These are phyloP conservation scores for Streptanthus diversifolius DNA, from an alignment of 345 rosid genomes.

Conservation along the genomic window DNA sequence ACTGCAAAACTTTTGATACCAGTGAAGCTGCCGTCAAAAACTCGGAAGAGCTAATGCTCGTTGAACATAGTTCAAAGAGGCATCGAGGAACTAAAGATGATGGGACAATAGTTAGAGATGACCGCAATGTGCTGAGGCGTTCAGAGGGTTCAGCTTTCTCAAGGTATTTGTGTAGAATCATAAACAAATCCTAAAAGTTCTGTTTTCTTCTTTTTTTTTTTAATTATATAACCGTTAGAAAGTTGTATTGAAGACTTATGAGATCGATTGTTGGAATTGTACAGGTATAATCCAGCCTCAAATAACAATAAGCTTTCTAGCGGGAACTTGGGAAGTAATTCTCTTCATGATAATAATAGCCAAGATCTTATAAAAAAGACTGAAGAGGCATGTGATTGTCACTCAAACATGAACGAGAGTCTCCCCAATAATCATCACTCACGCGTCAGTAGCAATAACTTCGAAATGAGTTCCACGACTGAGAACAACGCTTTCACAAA, in stretches of 20 bases:
- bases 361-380: slow-evolving; percentile 45
- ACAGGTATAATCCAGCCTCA: slow-evolving; percentile 57
- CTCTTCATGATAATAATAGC: slow-evolving; percentile 41
- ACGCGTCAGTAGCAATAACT: slow-evolving; percentile 55
- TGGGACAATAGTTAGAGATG: slow-evolving; percentile 39
- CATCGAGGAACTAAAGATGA: slow-evolving; percentile 37
- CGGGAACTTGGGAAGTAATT: slow-evolving; percentile 52
- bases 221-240: background rate
- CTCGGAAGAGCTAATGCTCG: background rate
- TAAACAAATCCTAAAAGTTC: background rate
- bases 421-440: slow-evolving; percentile 46
- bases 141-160: slow-evolving; percentile 81
- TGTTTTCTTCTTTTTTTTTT: too few relatives aligned
- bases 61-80: slow-evolving; percentile 38
- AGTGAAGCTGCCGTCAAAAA: slow-evolving; percentile 11
- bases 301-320: slow-evolving; percentile 53
- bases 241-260: background rate
- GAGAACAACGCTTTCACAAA: slow-evolving; percentile 40
- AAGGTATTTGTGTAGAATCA: slow-evolving; percentile 41
- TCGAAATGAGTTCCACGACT: slow-evolving; percentile 48
- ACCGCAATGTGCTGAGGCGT: slow-evolving; percentile 62
- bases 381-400: slow-evolving; percentile 33
- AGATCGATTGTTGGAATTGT: slow-evolving; percentile 22
- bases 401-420: slow-evolving; percentile 40
- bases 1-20: slow-evolving; percentile 18